A percentile compares a stretch with the other conserved stretches of the same genome.
phyloP scores from a whole-genome alignment of 768 basidiomycete genomes.

The Boletus subcaerulescens region DNA sequence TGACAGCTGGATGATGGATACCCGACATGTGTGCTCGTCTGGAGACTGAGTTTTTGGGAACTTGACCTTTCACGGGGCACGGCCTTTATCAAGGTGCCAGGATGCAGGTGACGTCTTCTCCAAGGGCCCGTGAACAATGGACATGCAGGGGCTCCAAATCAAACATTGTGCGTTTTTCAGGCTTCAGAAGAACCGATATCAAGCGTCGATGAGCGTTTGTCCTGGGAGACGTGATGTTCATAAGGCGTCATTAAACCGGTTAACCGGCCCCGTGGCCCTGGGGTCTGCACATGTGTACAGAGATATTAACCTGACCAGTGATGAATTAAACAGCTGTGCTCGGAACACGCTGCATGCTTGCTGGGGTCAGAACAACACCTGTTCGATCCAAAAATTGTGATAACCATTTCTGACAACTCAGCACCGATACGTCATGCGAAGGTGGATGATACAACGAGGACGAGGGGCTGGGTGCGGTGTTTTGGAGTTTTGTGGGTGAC shows the following conservation, averaged over 20 bases:
- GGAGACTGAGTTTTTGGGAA: not conserved
- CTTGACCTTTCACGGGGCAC: not conserved
- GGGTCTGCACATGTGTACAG: too few relatives aligned
- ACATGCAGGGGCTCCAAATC: not conserved
- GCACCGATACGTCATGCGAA: constrained; percentile 2
- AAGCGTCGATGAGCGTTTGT: constrained; percentile 9
- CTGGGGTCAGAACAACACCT: not conserved
- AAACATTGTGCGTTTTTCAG: not conserved
- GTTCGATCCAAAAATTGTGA: not conserved
- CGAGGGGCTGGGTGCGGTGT: too few relatives aligned
- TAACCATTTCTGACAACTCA: not conserved
- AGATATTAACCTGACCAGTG: not conserved
- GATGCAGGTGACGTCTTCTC: not conserved
- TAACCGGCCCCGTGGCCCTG: not conserved
- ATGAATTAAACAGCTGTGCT: not conserved
- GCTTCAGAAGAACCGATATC: too few relatives aligned
- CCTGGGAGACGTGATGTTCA: not conserved
- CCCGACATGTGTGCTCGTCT: not conserved
- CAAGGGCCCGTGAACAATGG: constrained; percentile 10
- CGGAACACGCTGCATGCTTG: not conserved
- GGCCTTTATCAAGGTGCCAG: constrained; percentile 11
- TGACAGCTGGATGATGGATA: not conserved
- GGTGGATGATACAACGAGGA: not conserved
- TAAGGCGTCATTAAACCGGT: not conserved
- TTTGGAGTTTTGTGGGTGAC: too few relatives aligned